Evolutionary conservation across 441 rosid species (phyloP).

Genomic region (Adansonia gregorii): DNA sequence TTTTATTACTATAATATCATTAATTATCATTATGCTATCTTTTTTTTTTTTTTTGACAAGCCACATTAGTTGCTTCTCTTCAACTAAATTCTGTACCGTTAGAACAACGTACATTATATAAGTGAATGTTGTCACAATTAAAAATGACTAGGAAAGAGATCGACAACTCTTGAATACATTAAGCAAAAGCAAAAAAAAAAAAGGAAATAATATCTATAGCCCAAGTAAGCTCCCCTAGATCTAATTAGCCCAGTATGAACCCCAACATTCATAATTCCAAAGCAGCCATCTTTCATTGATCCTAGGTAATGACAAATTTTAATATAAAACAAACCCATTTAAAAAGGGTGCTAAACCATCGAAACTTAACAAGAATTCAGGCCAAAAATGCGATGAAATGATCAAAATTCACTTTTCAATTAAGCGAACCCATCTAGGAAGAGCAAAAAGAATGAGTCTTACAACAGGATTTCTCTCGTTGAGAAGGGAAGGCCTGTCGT

Average conservation of each 20-base stretch:
- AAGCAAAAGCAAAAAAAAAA: too few species aligned
- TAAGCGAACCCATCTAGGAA: too few species aligned
- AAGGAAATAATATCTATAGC: background rate
- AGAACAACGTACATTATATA: too few species aligned
- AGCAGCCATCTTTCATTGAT: background rate
- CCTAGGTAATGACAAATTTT: background rate
- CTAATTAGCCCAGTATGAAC: background rate
- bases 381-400: background rate
- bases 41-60: too few species aligned
- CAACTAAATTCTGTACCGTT: too few species aligned
- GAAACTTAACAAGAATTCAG: slow-evolving; percentile 16
- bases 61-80: background rate
- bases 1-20: too few species aligned
- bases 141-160: too few species aligned
- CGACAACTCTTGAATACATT: too few species aligned
- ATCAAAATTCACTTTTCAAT: background rate
- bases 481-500: slow-evolving; percentile 68
- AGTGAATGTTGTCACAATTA: background rate
- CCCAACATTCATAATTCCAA: background rate
- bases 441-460: slow-evolving; percentile 11
- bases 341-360: background rate
- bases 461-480: slow-evolving; percentile 54
- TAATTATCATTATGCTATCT: too few species aligned
- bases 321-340: background rate
- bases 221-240: background rate